These are phyloP conservation scores for Metarhizium brunneum DNA, from an alignment of 2,329 filamentous ascomycete species.

Conservation along the genomic window DNA sequence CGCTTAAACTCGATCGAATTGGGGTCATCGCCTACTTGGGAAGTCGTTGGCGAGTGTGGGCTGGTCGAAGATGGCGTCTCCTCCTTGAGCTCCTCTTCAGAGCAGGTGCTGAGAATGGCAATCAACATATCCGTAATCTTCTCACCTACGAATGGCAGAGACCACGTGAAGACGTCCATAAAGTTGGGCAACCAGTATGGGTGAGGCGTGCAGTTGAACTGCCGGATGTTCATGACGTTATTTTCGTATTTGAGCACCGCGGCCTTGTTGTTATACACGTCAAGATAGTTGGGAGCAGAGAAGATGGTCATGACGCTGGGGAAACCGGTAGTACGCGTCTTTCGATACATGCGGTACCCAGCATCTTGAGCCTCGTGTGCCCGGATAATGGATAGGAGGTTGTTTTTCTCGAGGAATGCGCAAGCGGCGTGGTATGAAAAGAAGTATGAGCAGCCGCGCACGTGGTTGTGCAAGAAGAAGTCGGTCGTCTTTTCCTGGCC, in stretches of 20 bases:
- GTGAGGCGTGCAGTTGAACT: slow-evolving; percentile 99
- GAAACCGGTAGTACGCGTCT: slow-evolving; percentile 95
- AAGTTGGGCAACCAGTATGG: slow-evolving; percentile 99
- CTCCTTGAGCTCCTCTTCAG: slow-evolving; percentile 96
- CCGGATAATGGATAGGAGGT: slow-evolving; percentile 90
- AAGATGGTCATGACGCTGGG: slow-evolving; percentile 99
- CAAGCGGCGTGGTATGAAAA: slow-evolving; percentile 97
- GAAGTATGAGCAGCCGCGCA: slow-evolving; percentile 97
- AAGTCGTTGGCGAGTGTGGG: slow-evolving; percentile 54
- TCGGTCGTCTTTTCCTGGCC: slow-evolving; percentile 97
- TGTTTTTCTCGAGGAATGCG: slow-evolving; percentile 98
- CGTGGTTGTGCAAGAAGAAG: slow-evolving; percentile 96
- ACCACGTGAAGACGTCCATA: slow-evolving; percentile 99
- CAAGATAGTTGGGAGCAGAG: slow-evolving; percentile 95
- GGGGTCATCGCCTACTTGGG: slow-evolving; percentile 48
- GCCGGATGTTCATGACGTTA: slow-evolving; percentile 99
- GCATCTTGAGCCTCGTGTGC: slow-evolving; percentile 98
- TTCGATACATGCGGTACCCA: slow-evolving; percentile 97
- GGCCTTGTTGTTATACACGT: slow-evolving; percentile 99
- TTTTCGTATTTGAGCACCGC: slow-evolving; percentile 99
- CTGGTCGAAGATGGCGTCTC: slow-evolving; percentile 56
- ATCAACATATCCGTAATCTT: slow-evolving; percentile 99
- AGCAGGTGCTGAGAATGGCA: slow-evolving; percentile 94
- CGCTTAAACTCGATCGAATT: slow-evolving; percentile 91
- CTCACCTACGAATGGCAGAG: slow-evolving; percentile 93